Evolutionary conservation across 202 grass and related monocot species (phyloP), one percentile per base, ranked within the genome.

Genomic region (Thinopyrum obtusiflorum): DNA sequence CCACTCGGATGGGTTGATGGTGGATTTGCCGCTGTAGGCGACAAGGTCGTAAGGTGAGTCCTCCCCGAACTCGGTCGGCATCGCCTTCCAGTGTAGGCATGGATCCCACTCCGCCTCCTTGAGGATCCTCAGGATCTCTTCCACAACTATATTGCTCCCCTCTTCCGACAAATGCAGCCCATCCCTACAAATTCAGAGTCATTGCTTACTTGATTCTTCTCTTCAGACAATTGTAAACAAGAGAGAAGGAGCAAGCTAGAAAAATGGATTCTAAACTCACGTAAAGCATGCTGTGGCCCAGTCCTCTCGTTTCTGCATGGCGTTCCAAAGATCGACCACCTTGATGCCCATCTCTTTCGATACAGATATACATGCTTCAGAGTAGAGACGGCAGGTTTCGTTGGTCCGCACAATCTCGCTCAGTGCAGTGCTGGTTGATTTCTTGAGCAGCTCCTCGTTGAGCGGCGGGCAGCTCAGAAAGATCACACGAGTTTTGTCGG

Each of bases 51-150:
- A 95, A 55, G 88, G 73, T 0, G 93, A 98, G 66, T 98, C 95
- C 81, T 98, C 93, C 12, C 5, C 87, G 27, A 95, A 98, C 84
- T 98, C 93, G 4, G 91, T 92, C 11, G 86, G 82, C 88, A 95
- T 61, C 13, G 79, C 87, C 71, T 93, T 95, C 95, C 95, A 98
- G 87, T 89, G 80, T 17, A 98, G 70, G 23, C 91, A 93, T 49
- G 95, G 95, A 39, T 98, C 87, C 95, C 95, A 98, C 7, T 95
- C 93, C 44, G 91, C 95, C 77, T 92, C 89, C 77, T 95, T 93
- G 39, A 95, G 87, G 67, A 98, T 77, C 75, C 78, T 88, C 15
- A 98, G 73, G 47, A 98, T 92, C 89, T 89, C 93, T 42, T 80
- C 75, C 74, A 93, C 92, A 2, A 98, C 86, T 27, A 94, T 89